Conservation (phyloP, 345 rosid genomes). For the Mangifera indica region DNA sequence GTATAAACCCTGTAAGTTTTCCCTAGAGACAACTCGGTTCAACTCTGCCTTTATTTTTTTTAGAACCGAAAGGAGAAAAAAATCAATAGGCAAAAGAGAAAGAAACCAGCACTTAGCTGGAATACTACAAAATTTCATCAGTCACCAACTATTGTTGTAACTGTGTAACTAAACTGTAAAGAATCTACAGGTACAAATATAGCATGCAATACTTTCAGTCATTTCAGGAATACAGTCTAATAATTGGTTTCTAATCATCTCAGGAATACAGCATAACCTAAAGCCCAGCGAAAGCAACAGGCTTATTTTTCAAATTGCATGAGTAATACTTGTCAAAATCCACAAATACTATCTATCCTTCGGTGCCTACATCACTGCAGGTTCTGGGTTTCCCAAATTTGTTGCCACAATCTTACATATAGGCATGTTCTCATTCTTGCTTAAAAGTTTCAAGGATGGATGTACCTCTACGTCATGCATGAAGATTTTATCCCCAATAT, state of each 20-base stretch:
- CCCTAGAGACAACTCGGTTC: too few relatives aligned
- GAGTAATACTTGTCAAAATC: not conserved
- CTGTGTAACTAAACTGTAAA: not conserved
- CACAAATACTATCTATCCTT: not conserved
- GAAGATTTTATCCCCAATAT: slow-evolving; percentile 61
- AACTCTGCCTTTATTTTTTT: not conserved
- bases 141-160: not conserved
- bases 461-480: slow-evolving; percentile 63
- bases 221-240: not conserved
- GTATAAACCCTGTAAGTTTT: too few relatives aligned
- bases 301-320: slow-evolving; percentile 15
- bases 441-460: slow-evolving; percentile 70
- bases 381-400: slow-evolving; percentile 36
- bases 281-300: not conserved
- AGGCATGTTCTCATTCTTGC: slow-evolving; percentile 70
- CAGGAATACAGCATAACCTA: slow-evolving; percentile 3
- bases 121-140: not conserved
- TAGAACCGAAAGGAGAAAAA: not conserved
- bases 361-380: slow-evolving; percentile 21
- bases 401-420: slow-evolving; percentile 70
- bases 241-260: not conserved
- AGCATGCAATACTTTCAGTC: slow-evolving; percentile 11
- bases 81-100: not conserved
- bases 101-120: not conserved
- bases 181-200: not conserved